These are phyloP conservation scores for Coniferiporia sulphurascens DNA, from an alignment of 1,284 basidiomycete genomes.

Conservation along the genomic window DNA sequence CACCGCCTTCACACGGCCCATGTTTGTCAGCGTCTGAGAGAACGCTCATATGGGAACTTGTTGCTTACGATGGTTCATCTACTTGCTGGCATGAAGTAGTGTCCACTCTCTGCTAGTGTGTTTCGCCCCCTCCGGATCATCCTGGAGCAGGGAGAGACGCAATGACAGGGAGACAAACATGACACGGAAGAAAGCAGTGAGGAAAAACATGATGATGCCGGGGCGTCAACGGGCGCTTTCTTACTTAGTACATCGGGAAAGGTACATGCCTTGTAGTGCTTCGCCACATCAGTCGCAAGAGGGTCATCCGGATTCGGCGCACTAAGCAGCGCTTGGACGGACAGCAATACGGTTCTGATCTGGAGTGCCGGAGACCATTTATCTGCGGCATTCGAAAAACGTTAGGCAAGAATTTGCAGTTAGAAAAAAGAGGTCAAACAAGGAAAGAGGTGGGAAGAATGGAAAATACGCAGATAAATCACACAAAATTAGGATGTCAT, in stretches of 20 bases:
- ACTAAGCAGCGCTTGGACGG: slow-evolving; percentile 92
- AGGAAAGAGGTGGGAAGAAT: not conserved
- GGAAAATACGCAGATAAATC: not conserved
- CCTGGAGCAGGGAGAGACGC: slow-evolving; percentile 28
- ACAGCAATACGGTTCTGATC: slow-evolving; percentile 95
- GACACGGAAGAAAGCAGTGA: no score
- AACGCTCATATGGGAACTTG: not conserved
- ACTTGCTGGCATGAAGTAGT: slow-evolving; percentile 61
- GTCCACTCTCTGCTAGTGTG: slow-evolving; percentile 92
- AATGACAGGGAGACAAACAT: no score
- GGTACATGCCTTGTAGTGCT: slow-evolving; percentile 79
- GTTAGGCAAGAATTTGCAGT: not conserved
- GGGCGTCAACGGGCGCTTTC: no score
- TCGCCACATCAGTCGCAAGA: slow-evolving; percentile 96
- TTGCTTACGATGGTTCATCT: slow-evolving; percentile 3
- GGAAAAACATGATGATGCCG: no score
- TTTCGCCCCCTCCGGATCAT: slow-evolving; percentile 90
- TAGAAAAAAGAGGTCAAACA: not conserved
- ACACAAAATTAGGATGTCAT: not conserved
- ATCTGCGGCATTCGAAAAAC: slow-evolving; percentile 44
- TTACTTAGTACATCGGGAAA: not conserved
- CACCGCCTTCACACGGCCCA: not conserved
- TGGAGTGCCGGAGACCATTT: slow-evolving; percentile 99
- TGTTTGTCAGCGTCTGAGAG: not conserved
- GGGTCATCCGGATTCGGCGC: slow-evolving; percentile 99